Conservation (phyloP, 2,329 filamentous ascomycete genomes). For the Fusarium verrucosum region DNA sequence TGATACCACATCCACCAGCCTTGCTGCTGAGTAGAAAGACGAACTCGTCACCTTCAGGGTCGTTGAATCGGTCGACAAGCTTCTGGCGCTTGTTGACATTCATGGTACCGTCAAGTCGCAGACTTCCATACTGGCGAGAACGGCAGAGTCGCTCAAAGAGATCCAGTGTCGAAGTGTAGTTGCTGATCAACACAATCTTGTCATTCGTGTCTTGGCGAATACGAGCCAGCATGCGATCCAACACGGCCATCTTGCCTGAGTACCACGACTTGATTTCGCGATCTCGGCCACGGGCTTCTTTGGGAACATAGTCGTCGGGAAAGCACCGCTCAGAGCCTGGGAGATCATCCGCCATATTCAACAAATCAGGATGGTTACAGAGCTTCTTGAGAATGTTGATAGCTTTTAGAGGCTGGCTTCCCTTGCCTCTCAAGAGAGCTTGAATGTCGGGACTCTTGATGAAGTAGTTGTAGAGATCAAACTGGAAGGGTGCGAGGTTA, state of each 20-base stretch:
- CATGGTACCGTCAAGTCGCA: slow-evolving; percentile 96
- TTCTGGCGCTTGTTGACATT: slow-evolving; percentile 97
- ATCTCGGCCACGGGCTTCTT: slow-evolving; percentile 86
- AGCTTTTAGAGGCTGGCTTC: slow-evolving; percentile 93
- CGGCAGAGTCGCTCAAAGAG: slow-evolving; percentile 93
- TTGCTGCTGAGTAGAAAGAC: slow-evolving; percentile 97
- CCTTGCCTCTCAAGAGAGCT: slow-evolving; percentile 88
- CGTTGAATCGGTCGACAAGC: slow-evolving; percentile 96
- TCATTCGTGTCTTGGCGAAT: slow-evolving; percentile 97
- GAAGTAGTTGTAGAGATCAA: slow-evolving; percentile 95
- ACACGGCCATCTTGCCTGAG: slow-evolving; percentile 96
- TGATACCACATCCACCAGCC: slow-evolving; percentile 94
- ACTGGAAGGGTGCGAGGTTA: slow-evolving; percentile 90
- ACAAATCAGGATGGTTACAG: slow-evolving; percentile 95
- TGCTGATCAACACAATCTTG: slow-evolving; percentile 98
- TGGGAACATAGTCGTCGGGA: slow-evolving; percentile 88
- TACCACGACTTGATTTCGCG: slow-evolving; percentile 95
- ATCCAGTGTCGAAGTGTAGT: slow-evolving; percentile 96
- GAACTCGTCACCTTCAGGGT: slow-evolving; percentile 88
- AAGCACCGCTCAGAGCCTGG: slow-evolving; percentile 85
- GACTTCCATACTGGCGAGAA: slow-evolving; percentile 80
- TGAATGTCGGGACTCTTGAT: slow-evolving; percentile 96
- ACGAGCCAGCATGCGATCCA: slow-evolving; percentile 96
- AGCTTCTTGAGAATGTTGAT: slow-evolving; percentile 98
- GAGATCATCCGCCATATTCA: slow-evolving; percentile 83